Base-by-base conservation (phyloP, 2,329 filamentous ascomycete genomes). In the Venturia aucupariae region DNA sequence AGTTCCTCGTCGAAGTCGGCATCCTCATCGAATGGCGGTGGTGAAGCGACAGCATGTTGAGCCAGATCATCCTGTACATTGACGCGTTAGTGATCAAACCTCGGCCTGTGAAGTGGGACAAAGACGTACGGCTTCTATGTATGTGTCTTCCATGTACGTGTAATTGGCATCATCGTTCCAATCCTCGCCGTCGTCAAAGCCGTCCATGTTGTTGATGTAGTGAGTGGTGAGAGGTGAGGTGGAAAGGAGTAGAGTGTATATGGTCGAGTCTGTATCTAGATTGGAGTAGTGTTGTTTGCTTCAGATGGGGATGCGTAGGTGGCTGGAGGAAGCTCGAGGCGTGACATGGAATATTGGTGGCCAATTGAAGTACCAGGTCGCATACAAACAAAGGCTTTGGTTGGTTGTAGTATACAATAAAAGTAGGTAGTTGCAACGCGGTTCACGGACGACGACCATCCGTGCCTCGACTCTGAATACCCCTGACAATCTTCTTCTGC, bases 31-130 rank as follows among this genome's bases (percentile, higher is more conserved):
- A 69, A 70, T 7, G 72, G 74, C 19, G 74, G 71, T 27, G 79
- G 78, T 17, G 78, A 79, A 32, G 77, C 71, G 6, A 81, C 71
- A 48, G 76, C 77, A 42, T 76, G 77, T 68, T 81, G 78, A 64
- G 79, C 79, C 17, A 81, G 76, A 66, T 81, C 79, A 67, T 81
- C 79, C 73, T 80, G 71, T 5, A 67, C 4, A 51, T 66, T 19
- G 42, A 38, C 15, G 3, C 11, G 22, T 63, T 39, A 63, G 54
- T 41, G 48, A 44, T 41, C 32, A n/a, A 35, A 35, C n/a, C 41
- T 44, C 24, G 39, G 27, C 44, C 27, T 42, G 19, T 2, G 38
- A n/a, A 61, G 57, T 30, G 35, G 17, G 27, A 46, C 4, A 1
- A 2, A 24, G n/a, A 61, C 54, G 24, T 62, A 61, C 63, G 17